phyloP scores from a whole-genome alignment of 345 rosid species.

The Carallia pectinifolia region DNA sequence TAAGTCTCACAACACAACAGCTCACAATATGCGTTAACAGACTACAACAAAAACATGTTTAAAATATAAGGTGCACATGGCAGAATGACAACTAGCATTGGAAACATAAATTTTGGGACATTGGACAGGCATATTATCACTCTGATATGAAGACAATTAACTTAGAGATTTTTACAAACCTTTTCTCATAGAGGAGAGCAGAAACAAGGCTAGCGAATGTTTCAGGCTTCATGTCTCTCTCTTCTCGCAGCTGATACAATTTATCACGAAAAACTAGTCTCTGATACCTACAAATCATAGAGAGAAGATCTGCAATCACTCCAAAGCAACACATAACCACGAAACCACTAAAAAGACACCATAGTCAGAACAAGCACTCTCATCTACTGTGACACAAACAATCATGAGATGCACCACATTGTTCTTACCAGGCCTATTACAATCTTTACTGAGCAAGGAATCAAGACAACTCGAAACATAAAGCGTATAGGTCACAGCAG shows the following conservation, averaged over 20 bases:
- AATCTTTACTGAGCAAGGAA: too few species aligned
- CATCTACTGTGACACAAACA: too few species aligned
- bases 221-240: conserved; percentile 99
- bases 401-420: too few species aligned
- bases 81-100: too few species aligned
- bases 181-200: conserved; percentile 90
- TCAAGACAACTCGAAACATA: too few species aligned
- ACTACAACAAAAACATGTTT: not conserved
- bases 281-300: conserved; percentile 65
- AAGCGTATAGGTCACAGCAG: too few species aligned
- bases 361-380: too few species aligned
- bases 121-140: not conserved
- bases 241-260: conserved; percentile 85
- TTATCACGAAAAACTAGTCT: conserved; percentile 87
- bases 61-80: not conserved
- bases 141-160: not conserved
- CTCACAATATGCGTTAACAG: not conserved
- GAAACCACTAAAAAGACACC: too few species aligned
- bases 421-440: too few species aligned
- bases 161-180: conserved; percentile 35
- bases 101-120: too few species aligned
- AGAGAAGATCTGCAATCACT: not conserved
- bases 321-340: not conserved
- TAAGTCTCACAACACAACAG: not conserved
- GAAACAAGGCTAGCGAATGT: conserved; percentile 96